phyloP scores from a whole-genome alignment of 805 yeast species.

The Candida caryicola region DNA sequence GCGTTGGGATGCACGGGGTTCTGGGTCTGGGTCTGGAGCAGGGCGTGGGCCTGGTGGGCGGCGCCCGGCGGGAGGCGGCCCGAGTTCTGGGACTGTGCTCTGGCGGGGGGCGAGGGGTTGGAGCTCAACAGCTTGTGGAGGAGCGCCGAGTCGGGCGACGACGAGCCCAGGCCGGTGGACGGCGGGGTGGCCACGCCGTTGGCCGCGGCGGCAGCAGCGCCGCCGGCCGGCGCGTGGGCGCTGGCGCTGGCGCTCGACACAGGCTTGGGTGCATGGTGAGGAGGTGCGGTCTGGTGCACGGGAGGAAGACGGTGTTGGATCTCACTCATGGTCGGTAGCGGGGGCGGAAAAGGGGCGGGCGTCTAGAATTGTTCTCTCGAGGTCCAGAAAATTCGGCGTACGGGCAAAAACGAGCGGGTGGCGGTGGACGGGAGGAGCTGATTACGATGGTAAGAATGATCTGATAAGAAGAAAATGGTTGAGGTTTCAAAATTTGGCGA shows the following conservation, averaged over 20 bases:
- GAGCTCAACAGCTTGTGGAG: neutral
- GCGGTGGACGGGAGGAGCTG: no score
- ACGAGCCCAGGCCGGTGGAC: neutral
- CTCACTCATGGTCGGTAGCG: constrained; percentile 17
- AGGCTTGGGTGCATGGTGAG: constrained; percentile 1
- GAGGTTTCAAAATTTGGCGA: neutral
- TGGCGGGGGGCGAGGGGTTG: neutral
- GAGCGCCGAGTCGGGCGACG: neutral
- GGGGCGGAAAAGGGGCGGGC: no score
- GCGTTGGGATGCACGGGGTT: constrained; percentile 58
- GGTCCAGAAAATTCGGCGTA: no score
- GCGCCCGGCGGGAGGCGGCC: neutral
- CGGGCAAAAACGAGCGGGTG: no score
- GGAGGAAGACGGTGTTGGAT: constrained; percentile 19
- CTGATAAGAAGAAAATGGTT: neutral
- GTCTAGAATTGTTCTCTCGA: no score
- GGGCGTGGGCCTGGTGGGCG: neutral
- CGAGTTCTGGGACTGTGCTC: constrained; percentile 4
- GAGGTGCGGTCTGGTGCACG: constrained; percentile 7
- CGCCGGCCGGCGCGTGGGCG: constrained; percentile 1
- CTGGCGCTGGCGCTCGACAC: neutral
- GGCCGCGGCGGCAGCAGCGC: constrained; percentile 3
- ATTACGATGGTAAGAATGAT: no score
- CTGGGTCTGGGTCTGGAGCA: neutral
- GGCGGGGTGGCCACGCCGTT: neutral